A percentile compares a stretch with the other conserved stretches of the same genome.
Evolutionary conservation across 2,329 filamentous ascomycete genomes (phyloP).

Genomic region (Colletotrichum kahawae): DNA sequence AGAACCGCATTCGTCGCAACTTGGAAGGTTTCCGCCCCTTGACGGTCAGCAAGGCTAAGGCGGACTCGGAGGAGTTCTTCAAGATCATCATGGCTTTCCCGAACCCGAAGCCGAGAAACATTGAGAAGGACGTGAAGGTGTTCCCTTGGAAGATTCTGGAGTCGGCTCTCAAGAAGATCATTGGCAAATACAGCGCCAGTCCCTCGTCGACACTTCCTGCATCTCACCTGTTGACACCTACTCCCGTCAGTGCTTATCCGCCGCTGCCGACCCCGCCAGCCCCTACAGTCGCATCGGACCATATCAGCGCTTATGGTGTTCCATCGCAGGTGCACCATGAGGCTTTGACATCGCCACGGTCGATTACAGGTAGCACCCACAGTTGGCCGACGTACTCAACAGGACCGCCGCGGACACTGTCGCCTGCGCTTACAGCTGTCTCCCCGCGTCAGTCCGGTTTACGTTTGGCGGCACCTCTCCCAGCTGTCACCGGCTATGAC

Average conservation of each 20-base stretch:
- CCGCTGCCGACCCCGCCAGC: constrained; percentile 53
- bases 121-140: constrained; percentile 99
- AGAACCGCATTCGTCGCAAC: constrained; percentile 96
- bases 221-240: constrained; percentile 46
- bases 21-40: constrained; percentile 91
- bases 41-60: constrained; percentile 91
- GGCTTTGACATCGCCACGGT: constrained; percentile 57
- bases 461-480: constrained; percentile 32
- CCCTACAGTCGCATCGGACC: constrained; percentile 37
- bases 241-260: constrained; percentile 42
- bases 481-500: constrained; percentile 45
- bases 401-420: constrained; percentile 46
- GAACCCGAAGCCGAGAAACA: constrained; percentile 93
- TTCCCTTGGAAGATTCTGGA: constrained; percentile 94
- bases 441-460: constrained; percentile 32
- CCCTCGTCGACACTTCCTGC: constrained; percentile 43
- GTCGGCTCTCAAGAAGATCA: constrained; percentile 94
- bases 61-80: constrained; percentile 96
- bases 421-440: constrained; percentile 42
- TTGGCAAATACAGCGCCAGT: constrained; percentile 85
- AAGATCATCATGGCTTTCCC: constrained; percentile 99
- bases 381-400: constrained; percentile 55
- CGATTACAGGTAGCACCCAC: constrained; percentile 51
- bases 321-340: constrained; percentile 48
- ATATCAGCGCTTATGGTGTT: constrained; percentile 43